phyloP scores from a whole-genome alignment of 257 asterid genomes.

The Solanum phureja region DNA sequence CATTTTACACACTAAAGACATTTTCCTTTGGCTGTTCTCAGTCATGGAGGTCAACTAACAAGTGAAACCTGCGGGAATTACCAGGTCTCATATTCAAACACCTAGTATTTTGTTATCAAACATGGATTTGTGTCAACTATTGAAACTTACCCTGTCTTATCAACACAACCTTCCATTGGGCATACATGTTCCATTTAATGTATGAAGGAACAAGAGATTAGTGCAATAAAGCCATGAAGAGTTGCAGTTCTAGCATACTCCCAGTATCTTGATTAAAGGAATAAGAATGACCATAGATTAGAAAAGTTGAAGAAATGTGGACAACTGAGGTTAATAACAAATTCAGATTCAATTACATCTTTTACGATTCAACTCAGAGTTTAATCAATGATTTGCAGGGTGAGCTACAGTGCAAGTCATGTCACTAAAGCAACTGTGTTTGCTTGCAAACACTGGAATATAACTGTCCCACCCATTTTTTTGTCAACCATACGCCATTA shows the following conservation, averaged over 20 bases:
- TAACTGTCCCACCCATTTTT: background rate
- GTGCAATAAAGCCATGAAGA: background rate
- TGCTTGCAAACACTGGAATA: background rate
- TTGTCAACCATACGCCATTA: background rate
- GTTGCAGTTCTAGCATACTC: background rate
- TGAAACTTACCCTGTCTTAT: background rate
- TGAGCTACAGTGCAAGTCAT: background rate
- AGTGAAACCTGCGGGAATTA: background rate
- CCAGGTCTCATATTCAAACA: background rate
- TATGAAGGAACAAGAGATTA: background rate
- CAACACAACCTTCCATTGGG: background rate
- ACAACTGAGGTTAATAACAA: background rate
- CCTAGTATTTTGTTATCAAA: background rate
- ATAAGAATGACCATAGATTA: background rate
- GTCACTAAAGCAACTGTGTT: background rate
- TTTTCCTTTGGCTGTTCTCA: background rate
- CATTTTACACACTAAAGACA: background rate
- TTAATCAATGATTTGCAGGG: background rate
- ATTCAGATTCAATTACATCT: background rate
- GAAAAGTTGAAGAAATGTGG: background rate
- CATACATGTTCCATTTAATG: background rate
- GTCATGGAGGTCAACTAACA: background rate
- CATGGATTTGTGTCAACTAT: background rate
- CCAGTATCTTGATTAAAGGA: background rate
- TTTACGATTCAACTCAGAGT: background rate